Conservation (phyloP, 2,329 filamentous ascomycete species). For the Ilyonectria destructans region DNA sequence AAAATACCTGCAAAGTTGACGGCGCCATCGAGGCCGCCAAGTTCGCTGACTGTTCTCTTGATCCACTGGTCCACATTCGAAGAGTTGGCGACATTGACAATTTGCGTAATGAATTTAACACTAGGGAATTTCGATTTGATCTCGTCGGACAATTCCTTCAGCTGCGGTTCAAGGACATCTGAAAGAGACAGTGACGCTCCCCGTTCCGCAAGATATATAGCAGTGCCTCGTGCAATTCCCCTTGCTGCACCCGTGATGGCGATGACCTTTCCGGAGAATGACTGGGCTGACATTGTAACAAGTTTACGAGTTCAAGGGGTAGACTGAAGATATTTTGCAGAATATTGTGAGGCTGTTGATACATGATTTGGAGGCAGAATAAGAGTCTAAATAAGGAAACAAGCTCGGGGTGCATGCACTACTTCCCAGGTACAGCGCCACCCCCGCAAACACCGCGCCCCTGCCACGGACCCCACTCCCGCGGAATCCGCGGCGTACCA, state of each 20-base stretch:
- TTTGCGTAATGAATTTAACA: background rate
- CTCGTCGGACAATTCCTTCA: background rate
- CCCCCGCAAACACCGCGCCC: too few species aligned
- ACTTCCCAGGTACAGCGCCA: too few species aligned
- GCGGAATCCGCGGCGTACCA: too few species aligned
- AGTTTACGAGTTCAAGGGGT: too few species aligned
- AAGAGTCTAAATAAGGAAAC: too few species aligned
- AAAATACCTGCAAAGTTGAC: conserved; percentile 22
- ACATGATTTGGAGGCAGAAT: too few species aligned
- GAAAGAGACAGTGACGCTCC: conserved; percentile 5
- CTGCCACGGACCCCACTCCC: too few species aligned
- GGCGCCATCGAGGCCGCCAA: conserved; percentile 17
- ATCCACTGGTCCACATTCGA: conserved; percentile 10
- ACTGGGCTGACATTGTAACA: too few species aligned
- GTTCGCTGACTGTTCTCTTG: background rate
- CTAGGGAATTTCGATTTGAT: too few species aligned
- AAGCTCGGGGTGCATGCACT: too few species aligned
- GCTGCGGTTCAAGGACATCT: background rate
- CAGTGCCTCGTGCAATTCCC: conserved; percentile 3
- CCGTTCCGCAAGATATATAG: background rate
- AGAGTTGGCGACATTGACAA: background rate
- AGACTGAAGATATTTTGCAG: too few species aligned
- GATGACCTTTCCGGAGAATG: conserved; percentile 10
- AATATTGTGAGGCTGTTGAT: too few species aligned
- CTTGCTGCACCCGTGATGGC: conserved; percentile 7